Percentiles rank a stretch among this genome's conserved stretches.
These are phyloP conservation scores for Trichoderma harzianum DNA, from an alignment of 2,329 filamentous ascomycete species.

Conservation along the genomic window DNA sequence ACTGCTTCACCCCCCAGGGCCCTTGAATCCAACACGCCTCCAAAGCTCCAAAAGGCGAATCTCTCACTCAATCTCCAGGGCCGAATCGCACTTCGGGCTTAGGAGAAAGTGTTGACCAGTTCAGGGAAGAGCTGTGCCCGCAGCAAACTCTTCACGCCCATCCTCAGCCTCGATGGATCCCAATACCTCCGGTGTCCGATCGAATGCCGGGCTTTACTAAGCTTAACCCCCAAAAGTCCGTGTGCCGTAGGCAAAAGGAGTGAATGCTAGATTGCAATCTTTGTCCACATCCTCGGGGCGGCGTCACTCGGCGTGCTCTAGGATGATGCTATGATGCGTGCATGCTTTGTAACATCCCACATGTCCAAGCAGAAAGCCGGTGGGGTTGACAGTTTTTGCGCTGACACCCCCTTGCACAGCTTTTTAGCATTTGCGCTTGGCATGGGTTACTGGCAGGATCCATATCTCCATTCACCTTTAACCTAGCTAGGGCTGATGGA, in stretches of 20 bases:
- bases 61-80: not conserved
- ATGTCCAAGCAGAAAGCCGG: not conserved
- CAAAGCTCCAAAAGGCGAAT: not conserved
- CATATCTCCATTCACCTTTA: not conserved
- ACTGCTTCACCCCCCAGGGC: not conserved
- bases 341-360: constrained; percentile 3
- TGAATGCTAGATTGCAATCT: not conserved
- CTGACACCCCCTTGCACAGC: not conserved
- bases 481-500: constrained; percentile 5
- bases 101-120: not conserved
- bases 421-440: not conserved
- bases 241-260: not conserved
- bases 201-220: constrained; percentile 1
- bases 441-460: not conserved
- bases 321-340: not conserved
- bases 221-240: constrained; percentile 12
- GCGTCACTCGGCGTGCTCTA: not conserved
- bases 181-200: constrained; percentile 1
- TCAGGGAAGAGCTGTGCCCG: not conserved
- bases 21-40: not conserved
- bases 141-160: not conserved
- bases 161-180: not conserved
- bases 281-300: not conserved
- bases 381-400: not conserved
- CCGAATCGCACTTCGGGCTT: not conserved